phyloP scores from a whole-genome alignment of 352 stramenopile genomes.

The Pythium phragmiticola region DNA sequence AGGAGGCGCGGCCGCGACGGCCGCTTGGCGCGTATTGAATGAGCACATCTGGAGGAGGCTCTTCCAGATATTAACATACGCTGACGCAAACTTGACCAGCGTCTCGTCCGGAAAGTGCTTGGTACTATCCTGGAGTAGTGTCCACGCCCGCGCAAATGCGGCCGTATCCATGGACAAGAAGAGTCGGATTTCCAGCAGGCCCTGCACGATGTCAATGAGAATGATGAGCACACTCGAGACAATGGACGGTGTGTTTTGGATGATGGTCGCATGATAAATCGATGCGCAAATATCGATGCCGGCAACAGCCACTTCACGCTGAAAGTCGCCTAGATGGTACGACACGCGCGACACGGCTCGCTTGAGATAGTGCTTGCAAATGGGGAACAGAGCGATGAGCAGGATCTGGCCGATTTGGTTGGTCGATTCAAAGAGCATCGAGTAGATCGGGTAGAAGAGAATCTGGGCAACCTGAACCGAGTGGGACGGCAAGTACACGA shows the following conservation, averaged over 20 bases:
- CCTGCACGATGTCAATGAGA: neutral
- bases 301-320: slow-evolving; percentile 10
- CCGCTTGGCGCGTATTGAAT: too few species aligned
- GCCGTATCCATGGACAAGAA: neutral
- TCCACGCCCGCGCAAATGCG: neutral
- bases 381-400: slow-evolving; percentile 13
- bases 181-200: neutral
- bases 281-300: slow-evolving; percentile 19
- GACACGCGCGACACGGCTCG: neutral
- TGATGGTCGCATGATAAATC: slow-evolving; percentile 1
- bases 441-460: slow-evolving; percentile 19
- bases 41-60: too few species aligned
- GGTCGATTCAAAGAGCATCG: slow-evolving; percentile 10
- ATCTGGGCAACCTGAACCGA: slow-evolving; percentile 3
- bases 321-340: slow-evolving; percentile 5
- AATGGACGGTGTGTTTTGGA: neutral
- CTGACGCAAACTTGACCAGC: neutral
- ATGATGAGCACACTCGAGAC: neutral
- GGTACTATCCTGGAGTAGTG: neutral
- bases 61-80: too few species aligned
- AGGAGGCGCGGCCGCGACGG: too few species aligned
- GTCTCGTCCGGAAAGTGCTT: neutral
- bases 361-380: slow-evolving; percentile 14
- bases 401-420: neutral
- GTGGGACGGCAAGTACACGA: neutral